A percentile compares a stretch with the other conserved stretches of the same genome.
phyloP scores from a whole-genome alignment of 2,329 filamentous ascomycete species.

The Colletotrichum acutatum region DNA sequence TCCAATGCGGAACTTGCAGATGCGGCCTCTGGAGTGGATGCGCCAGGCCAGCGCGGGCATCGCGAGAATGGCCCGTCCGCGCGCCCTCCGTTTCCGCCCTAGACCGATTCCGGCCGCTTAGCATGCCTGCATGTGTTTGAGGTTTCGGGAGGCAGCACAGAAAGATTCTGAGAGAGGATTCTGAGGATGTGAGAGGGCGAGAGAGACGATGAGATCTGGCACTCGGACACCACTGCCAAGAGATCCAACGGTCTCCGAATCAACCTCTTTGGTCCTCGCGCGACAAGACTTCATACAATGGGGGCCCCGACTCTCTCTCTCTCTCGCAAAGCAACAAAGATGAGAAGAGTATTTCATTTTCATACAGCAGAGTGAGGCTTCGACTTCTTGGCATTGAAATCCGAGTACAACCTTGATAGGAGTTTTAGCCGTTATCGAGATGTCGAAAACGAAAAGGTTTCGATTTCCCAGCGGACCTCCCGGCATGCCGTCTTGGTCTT shows the following conservation, averaged over 20 bases:
- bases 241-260: slow-evolving; percentile 25
- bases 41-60: neutral
- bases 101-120: neutral
- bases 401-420: neutral
- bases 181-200: too few species aligned
- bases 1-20: neutral
- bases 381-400: neutral
- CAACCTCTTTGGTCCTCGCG: neutral
- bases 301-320: neutral
- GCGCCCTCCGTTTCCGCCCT: neutral
- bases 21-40: neutral
- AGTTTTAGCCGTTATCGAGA: neutral
- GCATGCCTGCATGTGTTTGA: neutral
- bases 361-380: neutral
- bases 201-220: slow-evolving; percentile 5
- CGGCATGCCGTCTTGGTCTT: slow-evolving; percentile 4
- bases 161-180: too few species aligned
- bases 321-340: neutral
- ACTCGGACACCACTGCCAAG: slow-evolving; percentile 29
- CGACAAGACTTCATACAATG: neutral
- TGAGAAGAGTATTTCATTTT: neutral
- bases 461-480: neutral
- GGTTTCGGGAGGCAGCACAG: neutral
- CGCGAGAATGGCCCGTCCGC: slow-evolving; percentile 3
- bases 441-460: neutral